Evolutionary conservation across 2,329 filamentous ascomycete species (phyloP).

Genomic region (Cordyceps cateniannulata): DNA sequence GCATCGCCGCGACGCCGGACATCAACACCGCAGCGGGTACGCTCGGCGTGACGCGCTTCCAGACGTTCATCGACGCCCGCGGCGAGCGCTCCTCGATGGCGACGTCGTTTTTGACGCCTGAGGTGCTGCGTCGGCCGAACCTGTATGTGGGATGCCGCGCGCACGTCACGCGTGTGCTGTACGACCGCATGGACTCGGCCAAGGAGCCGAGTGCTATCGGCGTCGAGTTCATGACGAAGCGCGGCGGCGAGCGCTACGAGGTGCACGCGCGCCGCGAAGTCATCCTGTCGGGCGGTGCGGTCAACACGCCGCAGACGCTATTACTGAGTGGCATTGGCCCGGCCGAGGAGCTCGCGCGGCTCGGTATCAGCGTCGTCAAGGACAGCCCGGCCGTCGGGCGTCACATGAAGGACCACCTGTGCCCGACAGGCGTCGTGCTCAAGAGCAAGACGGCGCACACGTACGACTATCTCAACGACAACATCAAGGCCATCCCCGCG

Average conservation of each 20-base stretch:
- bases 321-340: slow-evolving; percentile 39
- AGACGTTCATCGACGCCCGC: slow-evolving; percentile 17
- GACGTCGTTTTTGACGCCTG: slow-evolving; percentile 15
- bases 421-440: slow-evolving; percentile 13
- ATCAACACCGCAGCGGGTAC: slow-evolving; percentile 16
- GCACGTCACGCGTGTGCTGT: slow-evolving; percentile 16
- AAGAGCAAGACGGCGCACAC: slow-evolving; percentile 14
- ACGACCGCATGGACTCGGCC: slow-evolving; percentile 11
- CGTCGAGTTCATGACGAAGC: slow-evolving; percentile 14
- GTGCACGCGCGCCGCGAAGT: slow-evolving; percentile 35
- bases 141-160: slow-evolving; percentile 16
- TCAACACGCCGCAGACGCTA: slow-evolving; percentile 38
- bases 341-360: slow-evolving; percentile 27
- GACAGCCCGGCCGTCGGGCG: slow-evolving; percentile 57
- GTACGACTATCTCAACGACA: slow-evolving; percentile 15
- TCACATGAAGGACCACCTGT: slow-evolving; percentile 33
- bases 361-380: slow-evolving; percentile 43
- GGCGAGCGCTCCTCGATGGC: slow-evolving; percentile 17
- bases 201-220: slow-evolving; percentile 14
- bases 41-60: slow-evolving; percentile 15
- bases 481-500: slow-evolving; percentile 15
- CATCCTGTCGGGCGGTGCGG: slow-evolving; percentile 38
- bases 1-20: slow-evolving; percentile 13
- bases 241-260: slow-evolving; percentile 13
- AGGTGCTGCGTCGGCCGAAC: slow-evolving; percentile 15